Base-by-base conservation (phyloP, 1,139 yeast genomes). In the Saccharomyces uvarum region DNA sequence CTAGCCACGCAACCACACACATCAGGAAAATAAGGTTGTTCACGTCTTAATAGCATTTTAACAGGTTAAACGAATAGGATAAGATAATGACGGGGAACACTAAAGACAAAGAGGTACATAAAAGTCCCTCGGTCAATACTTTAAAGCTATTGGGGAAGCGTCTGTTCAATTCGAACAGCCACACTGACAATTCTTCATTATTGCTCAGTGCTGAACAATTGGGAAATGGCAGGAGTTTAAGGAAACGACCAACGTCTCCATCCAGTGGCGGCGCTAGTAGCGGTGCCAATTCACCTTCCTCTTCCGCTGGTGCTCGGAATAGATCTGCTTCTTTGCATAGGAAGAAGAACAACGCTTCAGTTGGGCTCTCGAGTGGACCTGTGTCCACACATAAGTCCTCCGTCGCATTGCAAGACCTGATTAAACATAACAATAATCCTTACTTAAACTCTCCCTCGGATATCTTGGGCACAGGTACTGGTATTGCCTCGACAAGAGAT, bases 401-500 rank as follows among this genome's bases (percentile, higher is more conserved):
- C 8, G 53, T 29, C 24, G 51, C 50, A 7, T 24, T 51, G 24
- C 41, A 51, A 21, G 53, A 51, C 31, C 48, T 51, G 4, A 38
- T 51, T 11, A 51, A 51, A 21, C 53, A 51, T 26, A 48, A 41
- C 24, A 46, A 51, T 16, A 51, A 51, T 28, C 53, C 53, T 2
- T 51, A 28, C 16, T 42, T 51, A 5, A 51, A 48, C 44, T 21
- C 31, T 13, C 38, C 52, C 26, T 11, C 52, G 9, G 33, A 29
- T 42, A 44, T 50, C 24, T 16, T 49, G 16, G 64, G 68, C 2
- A 57, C 64, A 2, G 68, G 67, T 13, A 50, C 60, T 13, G 67
- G 62, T 19, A 61, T 63, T 33, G 66, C 68, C 6, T 59, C 66
- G 13, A 63, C 64, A 53, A 58, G 64, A 51, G 53, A 50, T 32